A percentile compares a stretch with the other conserved stretches of the same genome.
Conservation (phyloP, 2,329 filamentous ascomycete species). For the Epichloe typhina region DNA sequence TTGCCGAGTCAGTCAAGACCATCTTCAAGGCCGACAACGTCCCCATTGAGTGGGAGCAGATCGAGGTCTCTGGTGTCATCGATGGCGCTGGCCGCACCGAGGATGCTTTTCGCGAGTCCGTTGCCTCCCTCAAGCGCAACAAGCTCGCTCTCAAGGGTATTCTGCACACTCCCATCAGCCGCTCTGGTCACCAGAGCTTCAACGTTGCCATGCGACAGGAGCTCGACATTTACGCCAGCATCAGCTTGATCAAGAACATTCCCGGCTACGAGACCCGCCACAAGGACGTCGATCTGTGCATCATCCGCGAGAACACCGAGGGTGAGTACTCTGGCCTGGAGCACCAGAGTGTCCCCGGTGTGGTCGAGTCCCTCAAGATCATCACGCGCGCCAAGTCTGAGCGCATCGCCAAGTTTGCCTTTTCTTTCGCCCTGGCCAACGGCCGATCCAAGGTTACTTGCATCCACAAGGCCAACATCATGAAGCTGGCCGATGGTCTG, state of each 20-base stretch:
- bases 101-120: constrained; percentile 88
- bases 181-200: constrained; percentile 97
- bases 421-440: constrained; percentile 95
- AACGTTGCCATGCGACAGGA: constrained; percentile 98
- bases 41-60: constrained; percentile 96
- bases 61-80: constrained; percentile 87
- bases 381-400: constrained; percentile 98
- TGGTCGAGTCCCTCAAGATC: constrained; percentile 99
- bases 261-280: constrained; percentile 96
- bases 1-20: constrained; percentile 95
- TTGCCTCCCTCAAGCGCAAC: constrained; percentile 92
- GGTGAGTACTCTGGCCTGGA: constrained; percentile 98
- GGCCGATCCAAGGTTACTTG: constrained; percentile 98
- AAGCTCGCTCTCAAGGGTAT: constrained; percentile 99
- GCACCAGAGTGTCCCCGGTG: constrained; percentile 91
- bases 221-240: constrained; percentile 97
- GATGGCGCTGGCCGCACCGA: constrained; percentile 70
- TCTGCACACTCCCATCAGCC: constrained; percentile 90
- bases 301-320: constrained; percentile 99
- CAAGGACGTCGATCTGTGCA: constrained; percentile 94
- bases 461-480: constrained; percentile 99
- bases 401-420: constrained; percentile 98
- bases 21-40: constrained; percentile 99
- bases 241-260: constrained; percentile 98
- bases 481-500: constrained; percentile 98